Base-by-base conservation (phyloP, 495 filamentous ascomycete species). In the Polyplosphaeria fusca region DNA sequence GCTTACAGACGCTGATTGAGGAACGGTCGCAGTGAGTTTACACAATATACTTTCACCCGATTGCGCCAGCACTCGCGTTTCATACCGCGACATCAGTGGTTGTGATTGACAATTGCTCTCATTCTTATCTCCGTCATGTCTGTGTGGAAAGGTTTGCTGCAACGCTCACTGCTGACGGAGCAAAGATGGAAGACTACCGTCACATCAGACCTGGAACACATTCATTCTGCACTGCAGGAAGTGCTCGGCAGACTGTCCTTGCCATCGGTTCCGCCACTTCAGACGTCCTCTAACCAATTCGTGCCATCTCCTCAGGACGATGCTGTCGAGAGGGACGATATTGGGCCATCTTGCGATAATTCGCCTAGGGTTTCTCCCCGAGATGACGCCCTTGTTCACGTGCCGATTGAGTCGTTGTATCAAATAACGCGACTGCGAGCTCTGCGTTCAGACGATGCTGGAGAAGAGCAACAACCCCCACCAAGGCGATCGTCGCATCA, bases 1-100 rank as follows among this genome's bases (percentile, higher is more conserved):
- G 76, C 48, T 71, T 81, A 5, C 78, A 81, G 57, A 80, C 77
- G 16, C 65, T 81, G 50, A 67, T 81, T 32, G 72, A 77, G 45
- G 74, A 80, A 39, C 38, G 63, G 44, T 43, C 38, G 37, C 27
- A 48, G 58, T 50, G 26, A 54, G 56, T 52, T 37, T 16, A 1
- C 44, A n/a, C n/a, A n/a, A n/a, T n/a, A n/a, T n/a, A n/a, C n/a
- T n/a, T n/a, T n/a, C n/a, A n/a, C n/a, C n/a, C n/a, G n/a, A n/a
- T n/a, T n/a, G n/a, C n/a, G n/a, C n/a, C n/a, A n/a, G n/a, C n/a
- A n/a, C n/a, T n/a, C n/a, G n/a, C n/a, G n/a, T n/a, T n/a, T n/a
- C n/a, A n/a, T n/a, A n/a, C n/a, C n/a, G n/a, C n/a, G n/a, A n/a
- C n/a, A n/a, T n/a, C n/a, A n/a, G n/a, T n/a, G n/a, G n/a, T n/a